These are phyloP conservation scores for Inga laurina DNA, from an alignment of 306 rosid genomes.

Conservation along the genomic window DNA sequence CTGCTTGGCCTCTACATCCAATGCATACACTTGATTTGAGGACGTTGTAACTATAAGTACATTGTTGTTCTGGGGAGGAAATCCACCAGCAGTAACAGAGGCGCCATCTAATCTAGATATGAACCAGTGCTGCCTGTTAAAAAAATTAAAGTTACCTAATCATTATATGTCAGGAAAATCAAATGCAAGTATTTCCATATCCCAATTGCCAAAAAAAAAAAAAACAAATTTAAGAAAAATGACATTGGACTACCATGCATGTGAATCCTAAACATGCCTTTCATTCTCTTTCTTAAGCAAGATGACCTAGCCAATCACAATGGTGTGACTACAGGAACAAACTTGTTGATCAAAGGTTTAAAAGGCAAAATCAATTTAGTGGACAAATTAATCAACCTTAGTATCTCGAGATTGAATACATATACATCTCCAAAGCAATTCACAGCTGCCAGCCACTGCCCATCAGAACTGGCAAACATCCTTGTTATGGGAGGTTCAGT, in stretches of 20 bases:
- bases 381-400: conserved; percentile 51
- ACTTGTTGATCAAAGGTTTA: neutral
- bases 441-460: conserved; percentile 98
- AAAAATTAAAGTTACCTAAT: conserved; percentile 2
- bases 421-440: conserved; percentile 96
- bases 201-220: neutral
- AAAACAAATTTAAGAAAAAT: no score
- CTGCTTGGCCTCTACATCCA: conserved; percentile 85
- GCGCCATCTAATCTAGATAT: conserved; percentile 91
- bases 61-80: conserved; percentile 73
- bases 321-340: conserved; percentile 6
- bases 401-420: conserved; percentile 78
- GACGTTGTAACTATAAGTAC: conserved; percentile 84
- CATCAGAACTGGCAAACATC: conserved; percentile 87
- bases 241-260: neutral
- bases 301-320: conserved; percentile 1
- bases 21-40: conserved; percentile 87
- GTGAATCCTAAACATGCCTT: neutral
- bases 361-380: neutral
- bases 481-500: conserved; percentile 91
- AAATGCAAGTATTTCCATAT: conserved; percentile 2
- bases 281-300: neutral
- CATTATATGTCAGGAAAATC: conserved; percentile 4
- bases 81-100: conserved; percentile 91
- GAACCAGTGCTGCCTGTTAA: conserved; percentile 92